These are phyloP conservation scores for Populus davidiana DNA, from an alignment of 345 rosid species.

Conservation along the genomic window DNA sequence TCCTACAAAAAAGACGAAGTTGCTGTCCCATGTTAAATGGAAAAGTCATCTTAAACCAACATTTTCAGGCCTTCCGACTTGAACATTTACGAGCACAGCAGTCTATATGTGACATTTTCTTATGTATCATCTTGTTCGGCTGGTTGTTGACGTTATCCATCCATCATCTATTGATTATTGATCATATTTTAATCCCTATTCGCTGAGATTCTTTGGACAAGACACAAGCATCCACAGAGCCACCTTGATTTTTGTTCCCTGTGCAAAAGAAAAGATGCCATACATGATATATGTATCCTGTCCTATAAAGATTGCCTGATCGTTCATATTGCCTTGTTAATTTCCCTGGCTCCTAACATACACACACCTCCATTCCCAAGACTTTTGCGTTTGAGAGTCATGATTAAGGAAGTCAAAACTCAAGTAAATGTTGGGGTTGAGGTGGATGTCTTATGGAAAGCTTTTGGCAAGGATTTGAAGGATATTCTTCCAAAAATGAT, in stretches of 20 bases:
- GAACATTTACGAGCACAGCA: background rate
- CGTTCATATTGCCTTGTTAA: background rate
- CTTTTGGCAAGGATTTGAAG: conserved; percentile 31
- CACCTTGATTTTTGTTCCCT: background rate
- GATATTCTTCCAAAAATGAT: conserved; percentile 18
- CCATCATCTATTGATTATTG: background rate
- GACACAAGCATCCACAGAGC: background rate
- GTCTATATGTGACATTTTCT: background rate
- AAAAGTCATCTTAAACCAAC: background rate
- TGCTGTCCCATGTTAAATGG: background rate
- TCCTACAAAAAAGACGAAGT: background rate
- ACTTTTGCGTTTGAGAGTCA: background rate
- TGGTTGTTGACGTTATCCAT: background rate
- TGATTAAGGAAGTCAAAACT: conserved; percentile 30
- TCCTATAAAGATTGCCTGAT: background rate
- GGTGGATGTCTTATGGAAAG: conserved; percentile 30
- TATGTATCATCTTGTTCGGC: background rate
- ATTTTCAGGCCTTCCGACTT: background rate
- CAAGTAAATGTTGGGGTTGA: conserved; percentile 24
- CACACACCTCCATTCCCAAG: background rate
- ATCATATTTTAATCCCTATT: background rate
- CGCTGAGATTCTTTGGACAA: background rate
- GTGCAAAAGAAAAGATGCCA: background rate
- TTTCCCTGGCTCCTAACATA: background rate
- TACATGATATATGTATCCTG: background rate